Base-by-base conservation (phyloP, 2,329 filamentous ascomycete genomes). In the Fusarium goolgardi region DNA sequence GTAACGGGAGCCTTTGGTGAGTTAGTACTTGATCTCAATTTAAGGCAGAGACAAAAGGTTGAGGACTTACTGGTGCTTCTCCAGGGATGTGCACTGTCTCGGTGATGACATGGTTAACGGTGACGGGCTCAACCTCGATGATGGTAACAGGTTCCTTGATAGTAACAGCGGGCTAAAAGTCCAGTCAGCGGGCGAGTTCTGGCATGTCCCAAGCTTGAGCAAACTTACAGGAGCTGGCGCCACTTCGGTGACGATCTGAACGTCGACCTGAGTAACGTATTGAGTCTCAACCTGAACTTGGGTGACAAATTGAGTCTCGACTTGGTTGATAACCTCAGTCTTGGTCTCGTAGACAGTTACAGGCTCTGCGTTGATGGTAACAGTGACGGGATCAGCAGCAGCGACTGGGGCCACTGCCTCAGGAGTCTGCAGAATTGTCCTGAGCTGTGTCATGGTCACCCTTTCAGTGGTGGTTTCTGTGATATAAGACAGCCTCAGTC, bases 401-500 rank as follows among this genome's bases (percentile, higher is more conserved):
- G 54, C 39, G 12, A 21, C 57, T 25, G 54, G 32, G 10, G 53
- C 52, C 3, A 53, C 27, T 7, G 44, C 49, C 4, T 62, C 45
- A 7, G 63, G 43, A 37, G 66, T 66, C 37, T 71, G 60, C n/a
- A 63, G 32, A 39, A 65, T 50, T 7, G 62, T 69, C 18, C 53
- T 53, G 4, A 60, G 67, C 20, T 55, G 59, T 20, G 59, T 71
- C 51, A 65, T 67, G 12, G 66, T 73, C 20, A 69, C 59, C 20
- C 63, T 63, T 39, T 70, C 47, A 37, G 68, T 72, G 16, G 60
- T 65, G 12, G 71, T 73, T n/a, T 71, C 69, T 16, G 69, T 74
- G 45, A 75, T 37, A 31, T 71, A 69, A 15, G 72, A 74, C 41
- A 74, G 34, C 32, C 69, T 61, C 54, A 74, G 54, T 29, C 72